Base-by-base conservation (phyloP, 2,329 filamentous ascomycete species). In the Bipolaris zeicola region DNA sequence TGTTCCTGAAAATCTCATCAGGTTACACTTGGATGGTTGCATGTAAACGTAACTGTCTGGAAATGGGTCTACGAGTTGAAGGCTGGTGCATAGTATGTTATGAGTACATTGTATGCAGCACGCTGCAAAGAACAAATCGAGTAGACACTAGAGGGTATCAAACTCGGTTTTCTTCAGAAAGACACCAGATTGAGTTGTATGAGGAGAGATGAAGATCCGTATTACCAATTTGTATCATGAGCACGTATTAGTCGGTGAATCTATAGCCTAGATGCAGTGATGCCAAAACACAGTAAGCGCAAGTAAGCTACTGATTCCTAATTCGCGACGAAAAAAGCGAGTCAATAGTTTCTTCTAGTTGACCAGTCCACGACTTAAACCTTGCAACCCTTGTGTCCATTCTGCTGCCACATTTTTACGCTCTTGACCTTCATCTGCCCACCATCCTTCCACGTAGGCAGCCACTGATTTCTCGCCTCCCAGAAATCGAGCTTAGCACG, bases 401-500 rank as follows among this genome's bases (percentile, higher is more conserved):
- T 68, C 66, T 81, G 78, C 71, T 82, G 80, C 76, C 72, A 80
- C 73, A 82, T 81, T 60, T 85, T 80, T 20, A 94, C 89, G 62
- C 84, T 87, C 72, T 84, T 87, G 24, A 94, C 78, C 71, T 89
- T 81, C 81, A 93, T 83, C 68, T 86, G 81, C 1, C 87, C 88
- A 2, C 69, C 63, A 14, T 78, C 79, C 56, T 83, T 83, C 90
- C 90, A 93, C 0, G 89, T 92, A 4, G 88, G 85, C 42, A 82
- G 77, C 90, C 90, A 94, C 26, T 79, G 63, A 52, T 86, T 79
- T 44, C 83, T 82, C 0, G 86, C 82, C 16, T 87, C 79, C 90
- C 90, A 95, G 73, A 96, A 96, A 70, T 94, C 90, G 67, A 83
- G 85, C 75, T 82, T 85, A 6, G 91, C 90, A 10, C 84, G 88